Percentiles rank a stretch among this genome's conserved stretches.
phyloP scores from a whole-genome alignment of 169 alveolate species.

The Eimeria falciformis region DNA sequence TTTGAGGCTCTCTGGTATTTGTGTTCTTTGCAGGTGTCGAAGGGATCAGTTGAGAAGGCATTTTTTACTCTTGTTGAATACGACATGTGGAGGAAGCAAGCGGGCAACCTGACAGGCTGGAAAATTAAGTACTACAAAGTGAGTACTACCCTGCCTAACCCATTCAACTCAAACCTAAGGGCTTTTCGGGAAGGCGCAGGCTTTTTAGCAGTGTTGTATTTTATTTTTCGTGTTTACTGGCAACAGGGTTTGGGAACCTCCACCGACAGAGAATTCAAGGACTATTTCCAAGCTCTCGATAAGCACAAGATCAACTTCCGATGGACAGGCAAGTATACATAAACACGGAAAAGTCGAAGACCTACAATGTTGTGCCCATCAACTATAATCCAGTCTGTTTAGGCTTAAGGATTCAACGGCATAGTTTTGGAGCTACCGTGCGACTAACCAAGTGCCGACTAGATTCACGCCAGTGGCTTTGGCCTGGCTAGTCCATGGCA shows the following conservation, averaged over 20 bases:
- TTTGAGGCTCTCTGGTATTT: neutral
- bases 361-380: too few relatives aligned
- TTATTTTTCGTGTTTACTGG: constrained; percentile 1
- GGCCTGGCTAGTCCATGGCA: too few relatives aligned
- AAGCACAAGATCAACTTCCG: constrained; percentile 95
- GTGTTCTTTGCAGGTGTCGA: constrained; percentile 89
- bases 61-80: constrained; percentile 99
- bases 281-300: constrained; percentile 96
- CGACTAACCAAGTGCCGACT: neutral
- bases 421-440: too few relatives aligned
- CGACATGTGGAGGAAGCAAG: constrained; percentile 94
- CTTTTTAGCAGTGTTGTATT: too few relatives aligned
- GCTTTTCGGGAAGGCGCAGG: too few relatives aligned
- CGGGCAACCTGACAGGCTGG: constrained; percentile 92
- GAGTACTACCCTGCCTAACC: neutral
- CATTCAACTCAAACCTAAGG: too few relatives aligned
- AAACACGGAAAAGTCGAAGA: too few relatives aligned
- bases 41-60: constrained; percentile 91
- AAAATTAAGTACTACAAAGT: constrained; percentile 99
- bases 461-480: too few relatives aligned
- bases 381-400: too few relatives aligned
- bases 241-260: constrained; percentile 98
- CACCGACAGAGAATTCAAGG: constrained; percentile 98
- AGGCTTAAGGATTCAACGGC: too few relatives aligned
- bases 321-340: constrained; percentile 60